Conservation (phyloP, 2,329 filamentous ascomycete genomes). For the Clonostachys chloroleuca region DNA sequence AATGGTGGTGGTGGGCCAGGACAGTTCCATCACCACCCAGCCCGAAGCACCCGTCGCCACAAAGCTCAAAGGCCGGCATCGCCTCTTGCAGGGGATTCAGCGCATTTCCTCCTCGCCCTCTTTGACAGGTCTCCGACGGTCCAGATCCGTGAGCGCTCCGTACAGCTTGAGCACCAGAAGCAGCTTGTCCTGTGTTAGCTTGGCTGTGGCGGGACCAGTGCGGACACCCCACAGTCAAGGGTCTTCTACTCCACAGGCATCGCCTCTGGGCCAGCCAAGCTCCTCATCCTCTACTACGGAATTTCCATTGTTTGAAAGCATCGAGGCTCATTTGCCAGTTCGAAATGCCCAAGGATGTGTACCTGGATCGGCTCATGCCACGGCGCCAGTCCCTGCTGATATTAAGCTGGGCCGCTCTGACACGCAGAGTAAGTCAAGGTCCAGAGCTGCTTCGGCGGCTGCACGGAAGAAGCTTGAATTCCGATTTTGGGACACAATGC, state of each 20-base stretch:
- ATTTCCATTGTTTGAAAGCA: slow-evolving; percentile 29
- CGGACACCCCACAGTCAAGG: slow-evolving; percentile 16
- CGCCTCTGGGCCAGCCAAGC: slow-evolving; percentile 28
- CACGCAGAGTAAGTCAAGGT: slow-evolving; percentile 8
- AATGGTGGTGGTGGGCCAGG: too few species aligned
- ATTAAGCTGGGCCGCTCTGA: slow-evolving; percentile 39
- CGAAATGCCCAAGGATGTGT: slow-evolving; percentile 50
- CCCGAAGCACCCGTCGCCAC: too few species aligned
- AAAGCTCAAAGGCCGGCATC: slow-evolving; percentile 66
- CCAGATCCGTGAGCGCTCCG: slow-evolving; percentile 64
- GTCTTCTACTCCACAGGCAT: slow-evolving; percentile 28
- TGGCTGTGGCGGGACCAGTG: slow-evolving; percentile 31
- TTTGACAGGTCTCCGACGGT: slow-evolving; percentile 57
- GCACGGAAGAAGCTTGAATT: slow-evolving; percentile 27
- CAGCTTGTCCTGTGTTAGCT: slow-evolving; percentile 50
- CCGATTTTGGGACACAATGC: slow-evolving; percentile 78
- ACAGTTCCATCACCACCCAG: too few species aligned
- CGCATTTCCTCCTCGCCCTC: slow-evolving; percentile 80
- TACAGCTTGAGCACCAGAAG: slow-evolving; percentile 46
- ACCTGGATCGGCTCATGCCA: slow-evolving; percentile 31
- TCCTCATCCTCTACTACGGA: slow-evolving; percentile 34
- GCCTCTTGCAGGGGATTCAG: slow-evolving; percentile 69
- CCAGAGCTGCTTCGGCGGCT: slow-evolving; percentile 8
- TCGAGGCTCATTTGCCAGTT: slow-evolving; percentile 44
- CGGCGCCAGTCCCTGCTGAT: slow-evolving; percentile 61